These are phyloP conservation scores for Xylariomycetidae sp. DNA, from an alignment of 2,329 filamentous ascomycete genomes.

Conservation along the genomic window DNA sequence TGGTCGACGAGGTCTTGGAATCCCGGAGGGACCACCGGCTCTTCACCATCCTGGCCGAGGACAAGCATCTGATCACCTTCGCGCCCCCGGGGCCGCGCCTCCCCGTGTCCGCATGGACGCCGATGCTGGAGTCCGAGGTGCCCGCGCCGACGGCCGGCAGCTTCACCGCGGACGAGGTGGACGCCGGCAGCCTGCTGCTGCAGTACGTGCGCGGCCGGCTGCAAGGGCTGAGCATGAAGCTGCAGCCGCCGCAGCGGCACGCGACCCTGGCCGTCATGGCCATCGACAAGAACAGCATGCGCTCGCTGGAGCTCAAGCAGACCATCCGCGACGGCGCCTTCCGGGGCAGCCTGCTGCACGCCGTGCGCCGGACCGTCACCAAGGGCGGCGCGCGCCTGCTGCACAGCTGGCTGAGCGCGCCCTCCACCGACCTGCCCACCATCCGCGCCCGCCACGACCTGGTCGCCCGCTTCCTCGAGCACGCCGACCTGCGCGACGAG, in stretches of 20 bases:
- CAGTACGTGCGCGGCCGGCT: slow-evolving; percentile 78
- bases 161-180: slow-evolving; percentile 65
- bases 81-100: slow-evolving; percentile 43
- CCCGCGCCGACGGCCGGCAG: slow-evolving; percentile 40
- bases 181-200: slow-evolving; percentile 74
- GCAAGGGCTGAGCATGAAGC: slow-evolving; percentile 69
- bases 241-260: slow-evolving; percentile 75
- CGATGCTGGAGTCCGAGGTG: slow-evolving; percentile 71
- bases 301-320: slow-evolving; percentile 80
- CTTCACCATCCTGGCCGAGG: slow-evolving; percentile 64
- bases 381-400: slow-evolving; percentile 84
- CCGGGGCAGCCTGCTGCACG: slow-evolving; percentile 81
- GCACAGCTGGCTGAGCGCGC: slow-evolving; percentile 79
- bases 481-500: slow-evolving; percentile 63
- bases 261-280: slow-evolving; percentile 72
- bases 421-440: slow-evolving; percentile 75
- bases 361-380: slow-evolving; percentile 83
- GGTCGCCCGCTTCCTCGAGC: slow-evolving; percentile 65
- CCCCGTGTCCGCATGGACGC: slow-evolving; percentile 59
- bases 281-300: slow-evolving; percentile 88
- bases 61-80: slow-evolving; percentile 71
- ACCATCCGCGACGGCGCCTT: slow-evolving; percentile 76
- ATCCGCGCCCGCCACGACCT: slow-evolving; percentile 79
- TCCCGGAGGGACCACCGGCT: slow-evolving; percentile 54
- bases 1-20: slow-evolving; percentile 63